Conservation (phyloP, 768 basidiomycete genomes). For the Phaffia australis region DNA sequence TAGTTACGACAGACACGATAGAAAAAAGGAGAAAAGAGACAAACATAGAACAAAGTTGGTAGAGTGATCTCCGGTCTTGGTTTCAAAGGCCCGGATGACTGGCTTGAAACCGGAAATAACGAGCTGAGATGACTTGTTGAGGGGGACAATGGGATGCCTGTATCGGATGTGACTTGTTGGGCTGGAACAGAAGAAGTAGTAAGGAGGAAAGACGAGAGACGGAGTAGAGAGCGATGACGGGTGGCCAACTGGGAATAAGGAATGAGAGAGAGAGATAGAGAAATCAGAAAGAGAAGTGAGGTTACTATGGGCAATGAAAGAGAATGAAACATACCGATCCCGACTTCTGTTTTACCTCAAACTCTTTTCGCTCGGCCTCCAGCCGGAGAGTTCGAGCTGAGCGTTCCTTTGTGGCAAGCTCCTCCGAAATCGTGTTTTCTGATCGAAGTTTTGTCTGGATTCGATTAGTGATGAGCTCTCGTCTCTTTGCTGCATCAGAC, state of each 20-base stretch:
- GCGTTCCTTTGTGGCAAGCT: slow-evolving; percentile 17
- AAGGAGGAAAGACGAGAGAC: slow-evolving; percentile 11
- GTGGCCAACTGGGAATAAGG: background rate
- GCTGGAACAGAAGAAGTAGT: background rate
- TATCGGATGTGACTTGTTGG: background rate
- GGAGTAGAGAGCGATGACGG: slow-evolving; percentile 11
- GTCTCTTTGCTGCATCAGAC: slow-evolving; percentile 23
- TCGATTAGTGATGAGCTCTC: slow-evolving; percentile 11
- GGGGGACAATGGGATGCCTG: background rate
- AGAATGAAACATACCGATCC: background rate
- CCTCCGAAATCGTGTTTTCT: slow-evolving; percentile 13
- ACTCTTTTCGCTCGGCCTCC: slow-evolving; percentile 15
- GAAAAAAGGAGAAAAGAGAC: background rate
- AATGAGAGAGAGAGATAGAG: background rate
- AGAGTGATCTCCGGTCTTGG: background rate
- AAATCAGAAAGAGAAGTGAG: background rate
- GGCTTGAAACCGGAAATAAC: background rate
- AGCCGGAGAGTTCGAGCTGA: background rate
- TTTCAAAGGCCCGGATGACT: slow-evolving; percentile 1
- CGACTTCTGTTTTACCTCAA: slow-evolving; percentile 5
- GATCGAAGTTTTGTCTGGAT: slow-evolving; percentile 23
- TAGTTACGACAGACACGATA: background rate
- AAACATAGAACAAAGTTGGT: slow-evolving; percentile 12
- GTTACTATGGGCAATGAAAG: background rate
- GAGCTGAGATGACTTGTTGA: background rate